These are phyloP conservation scores for Fusarium domesticum DNA, from an alignment of 2,329 filamentous ascomycete species.

Conservation along the genomic window DNA sequence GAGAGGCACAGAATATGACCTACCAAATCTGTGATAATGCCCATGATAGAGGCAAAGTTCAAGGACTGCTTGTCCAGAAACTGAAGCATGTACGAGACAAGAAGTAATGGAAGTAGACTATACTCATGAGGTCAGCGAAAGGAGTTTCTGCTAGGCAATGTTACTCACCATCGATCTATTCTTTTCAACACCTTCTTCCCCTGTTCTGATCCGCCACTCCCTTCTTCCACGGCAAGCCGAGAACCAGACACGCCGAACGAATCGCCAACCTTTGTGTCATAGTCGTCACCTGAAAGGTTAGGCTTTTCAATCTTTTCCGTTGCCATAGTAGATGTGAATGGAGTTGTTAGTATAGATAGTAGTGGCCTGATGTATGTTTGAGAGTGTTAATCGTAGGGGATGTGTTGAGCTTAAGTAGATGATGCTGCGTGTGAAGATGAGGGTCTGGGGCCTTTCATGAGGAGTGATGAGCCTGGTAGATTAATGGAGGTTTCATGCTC, in stretches of 20 bases:
- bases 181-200: conserved; percentile 5
- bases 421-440: too few species aligned
- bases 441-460: too few species aligned
- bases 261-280: conserved; percentile 11
- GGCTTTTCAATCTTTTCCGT: conserved; percentile 10
- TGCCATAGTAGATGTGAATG: background rate
- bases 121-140: background rate
- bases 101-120: conserved; percentile 19
- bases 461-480: too few species aligned
- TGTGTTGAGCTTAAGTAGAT: background rate
- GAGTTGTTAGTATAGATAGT: background rate
- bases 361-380: background rate
- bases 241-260: conserved; percentile 16
- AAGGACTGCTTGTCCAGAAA: conserved; percentile 26
- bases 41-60: conserved; percentile 26
- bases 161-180: conserved; percentile 17
- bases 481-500: too few species aligned
- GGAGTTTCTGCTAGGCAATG: too few species aligned
- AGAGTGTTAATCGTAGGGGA: background rate
- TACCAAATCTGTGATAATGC: conserved; percentile 21
- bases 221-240: conserved; percentile 6
- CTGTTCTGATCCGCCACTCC: background rate
- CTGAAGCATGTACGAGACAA: conserved; percentile 25
- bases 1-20: accelerated
- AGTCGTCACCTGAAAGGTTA: background rate